These are phyloP conservation scores for Kwoniella mangroviensis DNA, from an alignment of 768 basidiomycete species.

Conservation along the genomic window DNA sequence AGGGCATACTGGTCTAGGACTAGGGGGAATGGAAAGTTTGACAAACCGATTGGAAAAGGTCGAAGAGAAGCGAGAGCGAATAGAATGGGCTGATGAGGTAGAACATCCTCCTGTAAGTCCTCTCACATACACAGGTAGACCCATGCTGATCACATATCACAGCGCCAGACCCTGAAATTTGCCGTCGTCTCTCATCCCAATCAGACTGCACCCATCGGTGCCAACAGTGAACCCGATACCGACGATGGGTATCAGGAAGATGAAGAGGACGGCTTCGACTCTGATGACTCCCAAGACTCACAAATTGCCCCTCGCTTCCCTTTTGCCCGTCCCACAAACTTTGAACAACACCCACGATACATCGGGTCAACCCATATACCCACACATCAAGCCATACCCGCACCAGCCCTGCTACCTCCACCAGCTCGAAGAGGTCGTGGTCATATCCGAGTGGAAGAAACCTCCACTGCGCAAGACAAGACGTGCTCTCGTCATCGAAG, in stretches of 20 bases:
- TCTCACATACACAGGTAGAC: background rate
- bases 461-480: slow-evolving; percentile 23
- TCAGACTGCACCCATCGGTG: background rate
- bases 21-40: slow-evolving; percentile 15
- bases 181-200: slow-evolving; percentile 30
- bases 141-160: background rate
- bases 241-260: slow-evolving; percentile 47
- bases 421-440: slow-evolving; percentile 39
- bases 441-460: slow-evolving; percentile 40
- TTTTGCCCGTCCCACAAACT: slow-evolving; percentile 48
- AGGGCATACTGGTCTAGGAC: slow-evolving; percentile 21
- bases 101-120: slow-evolving; percentile 23
- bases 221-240: slow-evolving; percentile 30
- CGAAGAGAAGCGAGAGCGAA: slow-evolving; percentile 36
- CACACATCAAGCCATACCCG: slow-evolving; percentile 26
- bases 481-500: slow-evolving; percentile 39
- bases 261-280: slow-evolving; percentile 39
- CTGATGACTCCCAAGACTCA: slow-evolving; percentile 27
- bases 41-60: slow-evolving; percentile 29
- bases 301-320: slow-evolving; percentile 28
- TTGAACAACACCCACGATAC: slow-evolving; percentile 22
- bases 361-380: slow-evolving; percentile 16
- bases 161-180: slow-evolving; percentile 26
- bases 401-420: slow-evolving; percentile 38
- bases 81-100: slow-evolving; percentile 37